Base-by-base conservation (phyloP, 352 stramenopile genomes). In the Phytophthora capsici region DNA sequence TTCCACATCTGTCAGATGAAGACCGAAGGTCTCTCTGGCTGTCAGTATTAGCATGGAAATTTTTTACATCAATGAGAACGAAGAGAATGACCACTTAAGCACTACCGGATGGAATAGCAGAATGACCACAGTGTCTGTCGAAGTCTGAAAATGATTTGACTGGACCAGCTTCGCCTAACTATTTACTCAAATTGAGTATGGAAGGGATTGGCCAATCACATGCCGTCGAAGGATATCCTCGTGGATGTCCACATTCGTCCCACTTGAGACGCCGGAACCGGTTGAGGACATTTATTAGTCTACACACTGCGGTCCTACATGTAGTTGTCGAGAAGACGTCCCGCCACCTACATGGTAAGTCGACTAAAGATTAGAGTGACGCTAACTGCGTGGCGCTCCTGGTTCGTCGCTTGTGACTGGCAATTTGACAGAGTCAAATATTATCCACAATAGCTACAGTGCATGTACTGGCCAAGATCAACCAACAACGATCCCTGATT, bases 31-130 rank as follows among this genome's bases (percentile, higher is more conserved):
- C 37, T 49, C 58, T 54, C 71, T 40, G 38, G 51, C 63, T 78
- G 69, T 90, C 84, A 76, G 84, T 79, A 82, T 92, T 92, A 92
- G 84, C 84, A 92, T 92, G 82, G 82, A 88, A 34, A 82, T 47
- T 88, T 82, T 56, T 90, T 77, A 70, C 76, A 84, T 87, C 78
- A 79, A 51, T 41, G 78, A 87, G 78, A 87, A 83, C 66, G 26
- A 25, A 41, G 8, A 22, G 17, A 41, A 37, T 45, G 7, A 13
- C 8, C 3, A 17, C 14, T 44, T 40, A n/a, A 28, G 36, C n/a
- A 10, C n/a, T 56, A 16, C n/a, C 38, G 6, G 44, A 34, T 36
- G 43, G 43, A 69, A 69, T 45, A 7, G 10, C 20, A n/a, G 20
- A 71, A 66, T 71, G 56, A 66, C 7, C n/a, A 37, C 6, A 22